Conservation (phyloP, 257 asterid genomes). For the Solanum chmielewskii region DNA sequence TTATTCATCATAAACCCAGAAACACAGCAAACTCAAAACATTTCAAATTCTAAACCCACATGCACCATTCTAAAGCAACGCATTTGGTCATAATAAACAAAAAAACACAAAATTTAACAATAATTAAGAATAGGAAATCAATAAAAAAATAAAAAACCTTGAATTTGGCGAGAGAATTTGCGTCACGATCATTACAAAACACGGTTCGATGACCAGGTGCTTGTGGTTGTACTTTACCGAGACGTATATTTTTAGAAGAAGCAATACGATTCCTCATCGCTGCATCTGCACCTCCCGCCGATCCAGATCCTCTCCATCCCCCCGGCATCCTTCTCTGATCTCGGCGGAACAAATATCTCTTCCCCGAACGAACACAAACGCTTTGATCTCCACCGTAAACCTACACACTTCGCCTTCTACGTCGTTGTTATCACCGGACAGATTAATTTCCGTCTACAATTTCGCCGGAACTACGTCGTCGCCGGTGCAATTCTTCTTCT, state of each 20-base stretch:
- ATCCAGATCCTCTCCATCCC: conserved; percentile 90
- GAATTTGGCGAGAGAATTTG: conserved; percentile 62
- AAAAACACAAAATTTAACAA: neutral
- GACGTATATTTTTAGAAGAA: conserved; percentile 56
- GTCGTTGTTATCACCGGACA: neutral
- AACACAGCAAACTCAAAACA: neutral
- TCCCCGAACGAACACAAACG: neutral
- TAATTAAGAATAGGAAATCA: neutral
- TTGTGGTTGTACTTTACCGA: conserved; percentile 95
- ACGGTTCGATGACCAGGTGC: conserved; percentile 98
- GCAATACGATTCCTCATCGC: conserved; percentile 21
- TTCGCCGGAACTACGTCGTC: neutral
- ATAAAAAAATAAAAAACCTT: conserved; percentile 33
- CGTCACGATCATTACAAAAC: conserved; percentile 91
- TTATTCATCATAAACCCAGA: neutral
- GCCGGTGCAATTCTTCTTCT: neutral
- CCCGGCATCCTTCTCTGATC: conserved; percentile 47
- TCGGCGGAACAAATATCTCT: conserved; percentile 26
- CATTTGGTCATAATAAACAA: neutral
- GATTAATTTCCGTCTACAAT: neutral
- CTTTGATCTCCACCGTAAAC: neutral
- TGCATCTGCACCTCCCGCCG: conserved; percentile 15
- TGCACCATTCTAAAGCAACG: neutral
- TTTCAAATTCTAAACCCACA: neutral
- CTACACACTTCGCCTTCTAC: neutral